Evolutionary conservation across 495 filamentous ascomycete species (phyloP).

Genomic region (Talaromyces borbonicus): DNA sequence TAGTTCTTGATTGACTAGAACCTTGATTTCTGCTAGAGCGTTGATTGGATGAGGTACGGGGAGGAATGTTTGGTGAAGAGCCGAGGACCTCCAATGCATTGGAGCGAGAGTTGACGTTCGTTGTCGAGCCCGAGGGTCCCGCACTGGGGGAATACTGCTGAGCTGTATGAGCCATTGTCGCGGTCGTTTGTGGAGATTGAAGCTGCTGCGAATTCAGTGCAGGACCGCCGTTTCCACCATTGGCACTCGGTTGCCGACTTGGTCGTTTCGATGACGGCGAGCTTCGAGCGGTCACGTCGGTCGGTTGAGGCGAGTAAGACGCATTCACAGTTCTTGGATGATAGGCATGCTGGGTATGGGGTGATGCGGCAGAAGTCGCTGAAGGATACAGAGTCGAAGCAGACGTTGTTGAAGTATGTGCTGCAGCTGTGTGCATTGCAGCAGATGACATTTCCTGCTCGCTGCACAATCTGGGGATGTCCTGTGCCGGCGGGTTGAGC

Average conservation of each 20-base stretch:
- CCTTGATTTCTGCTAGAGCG: constrained; percentile 30
- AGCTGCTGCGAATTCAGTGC: constrained; percentile 23
- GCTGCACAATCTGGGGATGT: constrained; percentile 9
- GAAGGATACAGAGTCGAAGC: constrained; percentile 1
- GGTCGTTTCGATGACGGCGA: constrained; percentile 4
- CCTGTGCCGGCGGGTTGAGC: too few relatives aligned
- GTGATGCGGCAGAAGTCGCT: background rate
- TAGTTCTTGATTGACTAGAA: constrained; percentile 9
- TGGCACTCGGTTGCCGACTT: constrained; percentile 3
- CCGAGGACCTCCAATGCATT: constrained; percentile 31
- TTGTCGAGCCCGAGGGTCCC: constrained; percentile 23
- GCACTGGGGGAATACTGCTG: constrained; percentile 27
- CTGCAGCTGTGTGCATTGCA: constrained; percentile 10
- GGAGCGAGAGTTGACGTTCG: constrained; percentile 25
- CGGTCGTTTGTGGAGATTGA: constrained; percentile 20
- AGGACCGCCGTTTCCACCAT: constrained; percentile 3
- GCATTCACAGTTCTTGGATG: background rate
- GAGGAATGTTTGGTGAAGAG: constrained; percentile 28
- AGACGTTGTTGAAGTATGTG: constrained; percentile 7
- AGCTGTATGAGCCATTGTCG: constrained; percentile 36
- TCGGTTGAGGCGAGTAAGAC: constrained; percentile 4
- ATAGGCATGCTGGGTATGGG: constrained; percentile 6
- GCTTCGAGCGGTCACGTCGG: constrained; percentile 3
- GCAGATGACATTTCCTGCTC: constrained; percentile 16
- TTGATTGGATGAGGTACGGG: constrained; percentile 35